Percentiles rank a stretch among this genome's conserved stretches.
Evolutionary conservation across 176 grass and related monocot species (phyloP).

Genomic region (Typha latifolia): DNA sequence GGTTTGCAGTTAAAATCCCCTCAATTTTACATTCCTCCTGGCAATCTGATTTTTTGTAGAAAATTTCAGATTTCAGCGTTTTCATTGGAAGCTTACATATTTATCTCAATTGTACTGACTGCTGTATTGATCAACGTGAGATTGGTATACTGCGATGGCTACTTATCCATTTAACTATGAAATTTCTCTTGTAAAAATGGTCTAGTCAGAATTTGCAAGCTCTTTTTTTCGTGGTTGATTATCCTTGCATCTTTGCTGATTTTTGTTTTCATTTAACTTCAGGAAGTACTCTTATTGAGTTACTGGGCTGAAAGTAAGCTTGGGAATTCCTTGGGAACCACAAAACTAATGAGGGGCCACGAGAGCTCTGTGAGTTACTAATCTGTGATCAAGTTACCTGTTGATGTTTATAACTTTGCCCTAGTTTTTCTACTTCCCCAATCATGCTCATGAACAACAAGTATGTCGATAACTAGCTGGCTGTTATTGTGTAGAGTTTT

Average conservation of each 20-base stretch:
- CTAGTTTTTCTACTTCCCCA: not conserved
- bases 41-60: too few species aligned
- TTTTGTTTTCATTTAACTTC: not conserved
- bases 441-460: not conserved
- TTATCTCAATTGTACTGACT: too few species aligned
- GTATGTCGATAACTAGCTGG: not conserved
- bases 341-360: slow-evolving; percentile 16
- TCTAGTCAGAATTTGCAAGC: too few species aligned
- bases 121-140: too few species aligned
- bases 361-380: slow-evolving; percentile 17
- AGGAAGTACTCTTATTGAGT: not conserved
- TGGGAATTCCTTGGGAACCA: not conserved
- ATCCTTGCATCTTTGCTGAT: not conserved
- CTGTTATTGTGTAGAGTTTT: slow-evolving; percentile 16
- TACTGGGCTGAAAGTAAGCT: not conserved
- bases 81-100: too few species aligned
- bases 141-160: too few species aligned
- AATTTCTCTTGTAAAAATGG: too few species aligned
- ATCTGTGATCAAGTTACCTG: not conserved
- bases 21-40: too few species aligned
- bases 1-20: too few species aligned
- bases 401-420: not conserved
- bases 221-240: too few species aligned
- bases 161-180: too few species aligned
- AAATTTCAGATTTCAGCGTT: too few species aligned